Evolutionary conservation across 2,329 filamentous ascomycete genomes (phyloP), one percentile per base, ranked within the genome.

Genomic region (Beauveria australis): DNA sequence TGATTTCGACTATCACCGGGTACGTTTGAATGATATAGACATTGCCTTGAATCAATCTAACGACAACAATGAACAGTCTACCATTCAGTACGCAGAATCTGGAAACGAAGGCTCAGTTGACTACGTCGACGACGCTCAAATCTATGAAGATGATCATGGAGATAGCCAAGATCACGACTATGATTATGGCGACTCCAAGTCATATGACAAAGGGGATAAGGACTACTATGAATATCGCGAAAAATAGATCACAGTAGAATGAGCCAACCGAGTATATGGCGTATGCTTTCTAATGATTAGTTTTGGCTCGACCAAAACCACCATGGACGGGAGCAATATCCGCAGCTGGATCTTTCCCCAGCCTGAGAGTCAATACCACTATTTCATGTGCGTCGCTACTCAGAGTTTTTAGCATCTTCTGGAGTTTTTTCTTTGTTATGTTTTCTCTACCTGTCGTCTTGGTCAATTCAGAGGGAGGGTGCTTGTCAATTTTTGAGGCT

Each of bases 1-100:
- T 66, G 78, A 80, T 66, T 81, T 78, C 67, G 78, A 82, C 65
- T 82, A 82, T 66, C 79, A 81, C 65, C 71, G 79, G 65, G 79
- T 81, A 69, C 74, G 79, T 74, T 24, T 19, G 7, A 5, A 33
- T 51, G 37, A 52, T 24, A 30, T 30, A n/a, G 8, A 5, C 28
- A 48, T 33, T 3, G 5, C 33, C 41, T 40, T 61, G 59, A 33
- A 28, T 33, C 10, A 5, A 33, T 18, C 43, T 54, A 44, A 52
- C 40, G 19, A 64, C 63, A 61, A 65, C n/a, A 24, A 24, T 41
- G 1, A 48, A 14, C 48, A 81, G 78, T 75, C 74, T 61, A 70
- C 76, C 56, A 75, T 73, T 48, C 76, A 80, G 65, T 81, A 81
- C 63, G 76, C 74, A 24, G 78, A 81, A 65, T 72, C 74, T 49